Evolutionary conservation across 1,139 yeast species (phyloP).

Genomic region (Diutina pseudorugosa): DNA sequence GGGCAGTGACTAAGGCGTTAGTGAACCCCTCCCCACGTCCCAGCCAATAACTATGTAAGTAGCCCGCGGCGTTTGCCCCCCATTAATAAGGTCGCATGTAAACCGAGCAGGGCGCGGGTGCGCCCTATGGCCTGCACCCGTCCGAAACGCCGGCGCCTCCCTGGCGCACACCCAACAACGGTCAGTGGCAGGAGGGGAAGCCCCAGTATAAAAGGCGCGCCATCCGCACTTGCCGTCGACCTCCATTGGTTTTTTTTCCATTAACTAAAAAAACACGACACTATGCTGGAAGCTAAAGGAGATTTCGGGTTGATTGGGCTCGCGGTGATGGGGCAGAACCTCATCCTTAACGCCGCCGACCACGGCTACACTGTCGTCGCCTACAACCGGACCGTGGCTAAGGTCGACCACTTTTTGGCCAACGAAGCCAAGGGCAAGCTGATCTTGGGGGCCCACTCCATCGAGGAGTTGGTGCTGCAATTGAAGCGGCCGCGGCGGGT

Average conservation of each 20-base stretch:
- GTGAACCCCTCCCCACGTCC: no score
- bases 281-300: constrained; percentile 24
- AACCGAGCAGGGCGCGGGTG: background rate
- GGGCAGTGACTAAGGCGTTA: background rate
- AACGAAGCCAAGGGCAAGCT: constrained; percentile 92
- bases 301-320: constrained; percentile 98
- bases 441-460: constrained; percentile 89
- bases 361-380: constrained; percentile 97
- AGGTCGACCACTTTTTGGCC: constrained; percentile 85
- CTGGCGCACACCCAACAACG: background rate
- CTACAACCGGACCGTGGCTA: constrained; percentile 92
- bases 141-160: background rate
- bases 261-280: no score
- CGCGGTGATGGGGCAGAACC: constrained; percentile 99
- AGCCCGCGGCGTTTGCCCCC: background rate
- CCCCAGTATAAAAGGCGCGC: background rate
- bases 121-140: background rate
- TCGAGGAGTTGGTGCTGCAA: constrained; percentile 74
- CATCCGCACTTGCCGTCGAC: background rate
- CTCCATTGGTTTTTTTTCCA: no score
- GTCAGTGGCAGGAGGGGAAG: no score
- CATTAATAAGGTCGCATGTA: background rate
- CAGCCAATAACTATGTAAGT: no score
- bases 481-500: constrained; percentile 96
- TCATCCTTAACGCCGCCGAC: constrained; percentile 95